Percentiles rank a stretch among this genome's conserved stretches.
These are phyloP conservation scores for Pestalotiopsis sp. DNA, from an alignment of 2,329 filamentous ascomycete species.

Conservation along the genomic window DNA sequence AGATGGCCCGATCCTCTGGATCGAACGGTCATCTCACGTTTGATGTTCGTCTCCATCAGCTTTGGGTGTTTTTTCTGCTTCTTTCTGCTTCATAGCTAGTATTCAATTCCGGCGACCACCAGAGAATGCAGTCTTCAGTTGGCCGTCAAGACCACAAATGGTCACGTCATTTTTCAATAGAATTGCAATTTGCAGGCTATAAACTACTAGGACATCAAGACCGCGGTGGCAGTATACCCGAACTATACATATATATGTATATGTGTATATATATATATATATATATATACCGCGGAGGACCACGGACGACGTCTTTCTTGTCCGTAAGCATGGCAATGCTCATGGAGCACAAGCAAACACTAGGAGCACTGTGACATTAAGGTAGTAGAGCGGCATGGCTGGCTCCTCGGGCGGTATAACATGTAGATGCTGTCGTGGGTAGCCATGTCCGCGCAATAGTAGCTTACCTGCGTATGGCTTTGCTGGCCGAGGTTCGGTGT, in stretches of 20 bases:
- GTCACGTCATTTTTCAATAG: background rate
- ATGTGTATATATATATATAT: too few relatives aligned
- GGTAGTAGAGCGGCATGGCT: too few relatives aligned
- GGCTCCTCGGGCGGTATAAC: too few relatives aligned
- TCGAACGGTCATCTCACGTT: background rate
- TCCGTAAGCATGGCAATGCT: too few relatives aligned
- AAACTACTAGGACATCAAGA: background rate
- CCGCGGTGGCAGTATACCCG: background rate
- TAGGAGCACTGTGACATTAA: too few relatives aligned
- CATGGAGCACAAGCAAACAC: too few relatives aligned
- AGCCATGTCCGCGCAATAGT: too few relatives aligned
- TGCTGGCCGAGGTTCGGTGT: too few relatives aligned
- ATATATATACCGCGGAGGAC: background rate
- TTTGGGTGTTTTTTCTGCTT: background rate
- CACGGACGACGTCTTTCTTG: too few relatives aligned
- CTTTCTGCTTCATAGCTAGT: background rate
- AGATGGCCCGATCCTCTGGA: background rate
- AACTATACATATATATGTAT: background rate
- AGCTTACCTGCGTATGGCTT: too few relatives aligned
- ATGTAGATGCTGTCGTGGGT: too few relatives aligned
- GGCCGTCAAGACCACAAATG: background rate
- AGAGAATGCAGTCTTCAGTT: background rate
- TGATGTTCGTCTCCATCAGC: background rate
- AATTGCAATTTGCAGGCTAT: background rate
- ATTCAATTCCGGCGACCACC: background rate